A percentile compares a stretch with the other conserved stretches of the same genome.
Conservation (phyloP, 2,329 filamentous ascomycete species). For the Pseudogymnoascus sp. region DNA sequence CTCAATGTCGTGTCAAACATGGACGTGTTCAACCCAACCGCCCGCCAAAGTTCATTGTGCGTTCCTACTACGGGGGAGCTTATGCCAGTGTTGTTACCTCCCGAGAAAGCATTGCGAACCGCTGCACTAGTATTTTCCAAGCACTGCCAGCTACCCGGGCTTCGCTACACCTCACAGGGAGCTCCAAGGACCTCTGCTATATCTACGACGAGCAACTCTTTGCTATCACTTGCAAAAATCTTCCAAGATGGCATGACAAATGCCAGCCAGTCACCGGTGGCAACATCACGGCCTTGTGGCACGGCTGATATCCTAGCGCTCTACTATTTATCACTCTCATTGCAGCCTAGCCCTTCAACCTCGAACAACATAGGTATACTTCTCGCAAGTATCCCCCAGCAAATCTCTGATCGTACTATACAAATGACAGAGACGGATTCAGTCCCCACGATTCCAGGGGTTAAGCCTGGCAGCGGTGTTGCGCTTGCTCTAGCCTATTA, state of each 20-base stretch:
- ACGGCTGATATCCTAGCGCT: conserved; percentile 89
- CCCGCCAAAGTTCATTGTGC: background rate
- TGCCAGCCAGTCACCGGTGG: conserved; percentile 41
- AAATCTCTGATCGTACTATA: conserved; percentile 31
- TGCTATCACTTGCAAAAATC: conserved; percentile 92
- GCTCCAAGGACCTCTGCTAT: conserved; percentile 70
- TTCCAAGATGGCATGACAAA: conserved; percentile 93
- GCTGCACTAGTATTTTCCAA: conserved; percentile 73
- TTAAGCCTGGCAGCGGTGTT: conserved; percentile 77
- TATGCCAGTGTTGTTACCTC: conserved; percentile 65
- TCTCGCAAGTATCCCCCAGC: conserved; percentile 85
- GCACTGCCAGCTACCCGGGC: conserved; percentile 69
- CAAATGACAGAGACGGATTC: conserved; percentile 25
- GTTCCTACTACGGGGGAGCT: background rate
- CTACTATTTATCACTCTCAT: conserved; percentile 88
- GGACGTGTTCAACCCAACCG: conserved; percentile 9
- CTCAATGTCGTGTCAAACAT: conserved; percentile 53
- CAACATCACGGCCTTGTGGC: conserved; percentile 57
- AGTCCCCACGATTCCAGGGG: conserved; percentile 58
- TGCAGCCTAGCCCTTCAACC: conserved; percentile 93
- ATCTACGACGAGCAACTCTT: conserved; percentile 89
- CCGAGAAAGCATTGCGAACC: conserved; percentile 75
- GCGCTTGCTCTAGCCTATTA: conserved; percentile 88
- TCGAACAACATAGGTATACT: conserved; percentile 97
- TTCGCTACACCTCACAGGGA: conserved; percentile 63